phyloP scores from a whole-genome alignment of 495 filamentous ascomycete genomes.

The Saxophila tyrrhenica region DNA sequence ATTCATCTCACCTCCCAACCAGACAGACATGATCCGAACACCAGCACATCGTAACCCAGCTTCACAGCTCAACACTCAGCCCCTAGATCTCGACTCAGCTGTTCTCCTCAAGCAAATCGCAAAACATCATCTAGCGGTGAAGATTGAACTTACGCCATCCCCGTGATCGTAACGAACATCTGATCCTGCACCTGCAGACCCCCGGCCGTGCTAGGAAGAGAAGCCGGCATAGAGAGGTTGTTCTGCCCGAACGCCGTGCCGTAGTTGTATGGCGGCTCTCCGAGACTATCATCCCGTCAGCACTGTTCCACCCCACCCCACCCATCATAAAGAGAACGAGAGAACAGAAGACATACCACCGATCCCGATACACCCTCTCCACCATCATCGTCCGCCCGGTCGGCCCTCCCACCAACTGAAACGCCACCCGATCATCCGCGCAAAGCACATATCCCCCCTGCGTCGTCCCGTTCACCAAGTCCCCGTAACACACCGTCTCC shows the following conservation, averaged over 20 bases:
- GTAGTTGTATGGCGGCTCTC: conserved; percentile 3
- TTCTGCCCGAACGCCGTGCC: background rate
- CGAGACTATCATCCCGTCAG: conserved; percentile 1
- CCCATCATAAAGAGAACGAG: too few relatives aligned
- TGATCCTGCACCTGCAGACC: background rate
- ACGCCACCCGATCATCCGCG: conserved; percentile 5
- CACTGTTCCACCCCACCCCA: too few relatives aligned
- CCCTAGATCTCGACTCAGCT: too few relatives aligned
- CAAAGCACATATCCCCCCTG: conserved; percentile 8
- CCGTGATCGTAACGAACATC: background rate
- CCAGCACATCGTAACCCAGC: too few relatives aligned
- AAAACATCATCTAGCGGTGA: too few relatives aligned
- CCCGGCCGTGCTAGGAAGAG: background rate
- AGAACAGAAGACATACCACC: conserved; percentile 15
- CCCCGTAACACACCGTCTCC: conserved; percentile 4
- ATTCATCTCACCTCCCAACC: too few relatives aligned
- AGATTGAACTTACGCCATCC: background rate
- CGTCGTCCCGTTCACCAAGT: background rate
- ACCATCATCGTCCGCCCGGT: conserved; percentile 1
- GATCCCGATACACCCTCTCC: conserved; percentile 4
- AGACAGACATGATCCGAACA: too few relatives aligned
- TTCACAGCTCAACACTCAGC: too few relatives aligned
- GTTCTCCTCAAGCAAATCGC: too few relatives aligned
- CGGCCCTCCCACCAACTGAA: conserved; percentile 1
- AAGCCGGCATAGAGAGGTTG: background rate